phyloP scores from a whole-genome alignment of 2,329 filamentous ascomycete genomes.

The Pseudogymnoascus sp. region DNA sequence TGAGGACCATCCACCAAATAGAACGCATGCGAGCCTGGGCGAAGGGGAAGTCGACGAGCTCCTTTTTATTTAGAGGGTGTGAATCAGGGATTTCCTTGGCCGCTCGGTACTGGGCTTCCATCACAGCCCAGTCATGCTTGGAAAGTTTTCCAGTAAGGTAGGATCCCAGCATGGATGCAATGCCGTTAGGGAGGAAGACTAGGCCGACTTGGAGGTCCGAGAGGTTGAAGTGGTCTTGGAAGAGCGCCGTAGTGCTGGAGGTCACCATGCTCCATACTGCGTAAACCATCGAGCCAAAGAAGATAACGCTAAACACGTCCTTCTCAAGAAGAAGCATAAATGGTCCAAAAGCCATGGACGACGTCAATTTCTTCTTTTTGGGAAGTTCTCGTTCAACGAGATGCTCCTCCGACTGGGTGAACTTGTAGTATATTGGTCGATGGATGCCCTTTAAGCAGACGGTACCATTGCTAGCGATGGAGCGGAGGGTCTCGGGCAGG shows the following conservation, averaged over 20 bases:
- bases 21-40: conserved; percentile 30
- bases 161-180: conserved; percentile 33
- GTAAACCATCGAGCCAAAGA: conserved; percentile 37
- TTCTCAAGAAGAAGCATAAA: conserved; percentile 36
- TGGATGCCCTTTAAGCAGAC: conserved; percentile 32
- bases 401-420: conserved; percentile 15
- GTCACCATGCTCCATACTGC: conserved; percentile 41
- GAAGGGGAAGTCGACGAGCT: conserved; percentile 33
- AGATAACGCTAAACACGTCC: conserved; percentile 35
- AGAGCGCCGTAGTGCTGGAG: conserved; percentile 33
- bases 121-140: conserved; percentile 31
- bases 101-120: conserved; percentile 29
- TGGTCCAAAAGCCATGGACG: conserved; percentile 30
- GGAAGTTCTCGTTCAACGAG: conserved; percentile 10
- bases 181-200: conserved; percentile 34
- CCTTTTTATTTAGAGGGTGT: conserved; percentile 20
- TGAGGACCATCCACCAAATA: conserved; percentile 29
- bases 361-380: conserved; percentile 24
- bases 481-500: conserved; percentile 33
- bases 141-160: conserved; percentile 33
- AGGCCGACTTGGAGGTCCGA: conserved; percentile 33
- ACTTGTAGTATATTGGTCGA: conserved; percentile 31
- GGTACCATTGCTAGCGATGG: conserved; percentile 32
- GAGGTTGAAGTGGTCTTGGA: conserved; percentile 32
- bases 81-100: conserved; percentile 25